Percentiles rank a stretch among this genome's conserved stretches.
Conservation (phyloP, 2,329 filamentous ascomycete species). For the Clathrospora elynae region DNA sequence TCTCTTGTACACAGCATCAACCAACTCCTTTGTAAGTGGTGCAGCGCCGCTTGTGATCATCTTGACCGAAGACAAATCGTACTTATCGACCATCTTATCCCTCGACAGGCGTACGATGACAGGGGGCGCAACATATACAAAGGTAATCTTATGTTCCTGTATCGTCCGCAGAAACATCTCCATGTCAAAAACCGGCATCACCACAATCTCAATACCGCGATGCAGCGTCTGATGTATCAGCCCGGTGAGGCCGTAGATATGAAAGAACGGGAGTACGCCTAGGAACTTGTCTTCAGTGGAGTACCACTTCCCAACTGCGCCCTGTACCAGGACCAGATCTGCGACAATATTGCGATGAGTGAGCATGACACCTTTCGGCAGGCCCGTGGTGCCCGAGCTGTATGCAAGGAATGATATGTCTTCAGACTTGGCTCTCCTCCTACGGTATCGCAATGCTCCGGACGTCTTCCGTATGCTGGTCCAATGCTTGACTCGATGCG, state of each 20-base stretch:
- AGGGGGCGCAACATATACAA: slow-evolving; percentile 80
- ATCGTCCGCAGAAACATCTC: slow-evolving; percentile 75
- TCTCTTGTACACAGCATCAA: slow-evolving; percentile 73
- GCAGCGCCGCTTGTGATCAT: slow-evolving; percentile 88
- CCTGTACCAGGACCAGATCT: slow-evolving; percentile 85
- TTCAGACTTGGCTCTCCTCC: slow-evolving; percentile 62
- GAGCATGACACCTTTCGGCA: slow-evolving; percentile 54
- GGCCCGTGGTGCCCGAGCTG: slow-evolving; percentile 50
- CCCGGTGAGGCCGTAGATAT: slow-evolving; percentile 82
- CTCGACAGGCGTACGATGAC: slow-evolving; percentile 80
- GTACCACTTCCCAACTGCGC: slow-evolving; percentile 81
- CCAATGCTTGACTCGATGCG: slow-evolving; percentile 70
- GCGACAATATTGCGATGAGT: slow-evolving; percentile 52
- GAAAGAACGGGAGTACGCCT: slow-evolving; percentile 85
- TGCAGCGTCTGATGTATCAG: slow-evolving; percentile 71
- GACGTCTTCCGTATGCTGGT: slow-evolving; percentile 68
- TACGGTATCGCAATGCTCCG: slow-evolving; percentile 62
- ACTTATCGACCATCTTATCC: slow-evolving; percentile 74
- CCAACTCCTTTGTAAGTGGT: slow-evolving; percentile 77
- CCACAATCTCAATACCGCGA: slow-evolving; percentile 67
- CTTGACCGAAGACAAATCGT: slow-evolving; percentile 75
- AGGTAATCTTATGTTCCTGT: slow-evolving; percentile 74
- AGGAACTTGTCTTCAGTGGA: slow-evolving; percentile 69
- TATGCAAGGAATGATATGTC: slow-evolving; percentile 81
- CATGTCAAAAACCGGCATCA: slow-evolving; percentile 81